Percentiles rank a stretch among this genome's conserved stretches.
Conservation (phyloP, 176 grass and related monocot genomes). For the Avena insularis region DNA sequence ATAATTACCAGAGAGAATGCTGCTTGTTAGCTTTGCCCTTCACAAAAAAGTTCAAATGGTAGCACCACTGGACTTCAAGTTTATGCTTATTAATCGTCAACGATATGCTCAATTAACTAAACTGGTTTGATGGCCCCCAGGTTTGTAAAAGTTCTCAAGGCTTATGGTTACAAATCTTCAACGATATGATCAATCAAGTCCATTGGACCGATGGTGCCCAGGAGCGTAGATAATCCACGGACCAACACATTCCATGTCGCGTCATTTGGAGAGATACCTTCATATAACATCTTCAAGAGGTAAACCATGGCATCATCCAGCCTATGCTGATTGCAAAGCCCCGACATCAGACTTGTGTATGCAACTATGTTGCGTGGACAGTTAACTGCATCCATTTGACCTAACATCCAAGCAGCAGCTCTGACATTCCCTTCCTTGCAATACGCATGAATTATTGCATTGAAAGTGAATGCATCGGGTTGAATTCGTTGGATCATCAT, state of each 20-base stretch:
- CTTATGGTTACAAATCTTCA: conserved; percentile 28
- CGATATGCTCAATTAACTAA: conserved; percentile 53
- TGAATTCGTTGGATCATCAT: conserved; percentile 69
- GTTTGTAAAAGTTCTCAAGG: conserved; percentile 44
- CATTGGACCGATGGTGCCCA: conserved; percentile 31
- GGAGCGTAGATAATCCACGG: conserved; percentile 52
- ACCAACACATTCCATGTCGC: conserved; percentile 82
- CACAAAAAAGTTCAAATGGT: conserved; percentile 21
- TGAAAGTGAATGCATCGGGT: conserved; percentile 72
- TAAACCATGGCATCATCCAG: conserved; percentile 74
- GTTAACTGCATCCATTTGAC: conserved; percentile 50
- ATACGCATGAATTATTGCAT: conserved; percentile 71
- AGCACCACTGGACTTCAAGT: not conserved
- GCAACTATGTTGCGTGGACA: conserved; percentile 60
- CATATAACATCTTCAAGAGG: conserved; percentile 81
- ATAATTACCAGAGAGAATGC: conserved; percentile 1
- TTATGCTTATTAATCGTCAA: conserved; percentile 31
- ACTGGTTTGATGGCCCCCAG: conserved; percentile 22
- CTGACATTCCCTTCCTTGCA: conserved; percentile 71
- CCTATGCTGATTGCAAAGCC: conserved; percentile 70
- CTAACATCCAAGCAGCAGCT: conserved; percentile 63
- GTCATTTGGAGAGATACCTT: conserved; percentile 79
- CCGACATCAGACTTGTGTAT: conserved; percentile 75
- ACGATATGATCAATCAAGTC: conserved; percentile 57
- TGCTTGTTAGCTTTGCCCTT: conserved; percentile 22